These are phyloP conservation scores for Stenocarpella maydis DNA, from an alignment of 2,329 filamentous ascomycete species.

Conservation along the genomic window DNA sequence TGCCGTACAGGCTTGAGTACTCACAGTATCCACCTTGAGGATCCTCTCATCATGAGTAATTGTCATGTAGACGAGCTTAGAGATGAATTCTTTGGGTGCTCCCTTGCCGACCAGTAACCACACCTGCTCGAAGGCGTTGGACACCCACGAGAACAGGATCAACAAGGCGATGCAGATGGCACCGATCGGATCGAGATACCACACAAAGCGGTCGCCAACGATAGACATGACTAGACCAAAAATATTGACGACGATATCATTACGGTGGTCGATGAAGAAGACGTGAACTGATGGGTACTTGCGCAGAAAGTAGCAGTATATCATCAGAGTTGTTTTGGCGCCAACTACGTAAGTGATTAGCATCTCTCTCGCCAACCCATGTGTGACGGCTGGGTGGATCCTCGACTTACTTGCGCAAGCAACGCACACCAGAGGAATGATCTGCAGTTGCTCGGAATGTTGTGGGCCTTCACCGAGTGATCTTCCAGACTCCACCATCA, in stretches of 20 bases:
- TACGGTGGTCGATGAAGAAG: slow-evolving; percentile 66
- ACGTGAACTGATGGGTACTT: slow-evolving; percentile 63
- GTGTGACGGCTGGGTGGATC: slow-evolving; percentile 31
- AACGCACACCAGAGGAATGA: slow-evolving; percentile 64
- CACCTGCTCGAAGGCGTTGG: slow-evolving; percentile 69
- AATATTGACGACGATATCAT: slow-evolving; percentile 63
- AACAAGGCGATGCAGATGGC: slow-evolving; percentile 68
- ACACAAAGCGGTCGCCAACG: slow-evolving; percentile 59
- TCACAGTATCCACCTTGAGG: slow-evolving; percentile 63
- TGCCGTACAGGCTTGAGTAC: background rate
- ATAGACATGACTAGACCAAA: slow-evolving; percentile 66
- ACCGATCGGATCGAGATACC: slow-evolving; percentile 69
- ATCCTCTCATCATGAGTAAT: slow-evolving; percentile 63
- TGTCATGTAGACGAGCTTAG: slow-evolving; percentile 63
- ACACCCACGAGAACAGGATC: slow-evolving; percentile 68
- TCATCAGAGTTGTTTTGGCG: slow-evolving; percentile 59
- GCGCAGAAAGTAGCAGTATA: slow-evolving; percentile 62
- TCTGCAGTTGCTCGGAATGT: slow-evolving; percentile 54
- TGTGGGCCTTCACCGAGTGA: slow-evolving; percentile 54
- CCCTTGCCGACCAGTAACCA: slow-evolving; percentile 68
- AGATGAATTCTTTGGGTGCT: slow-evolving; percentile 64
- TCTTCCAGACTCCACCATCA: slow-evolving; percentile 67
- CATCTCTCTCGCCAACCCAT: background rate
- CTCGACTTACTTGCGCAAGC: slow-evolving; percentile 58
- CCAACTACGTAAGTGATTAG: slow-evolving; percentile 48